Conservation (phyloP, 805 yeast species). For the Myxozyma neglecta region DNA sequence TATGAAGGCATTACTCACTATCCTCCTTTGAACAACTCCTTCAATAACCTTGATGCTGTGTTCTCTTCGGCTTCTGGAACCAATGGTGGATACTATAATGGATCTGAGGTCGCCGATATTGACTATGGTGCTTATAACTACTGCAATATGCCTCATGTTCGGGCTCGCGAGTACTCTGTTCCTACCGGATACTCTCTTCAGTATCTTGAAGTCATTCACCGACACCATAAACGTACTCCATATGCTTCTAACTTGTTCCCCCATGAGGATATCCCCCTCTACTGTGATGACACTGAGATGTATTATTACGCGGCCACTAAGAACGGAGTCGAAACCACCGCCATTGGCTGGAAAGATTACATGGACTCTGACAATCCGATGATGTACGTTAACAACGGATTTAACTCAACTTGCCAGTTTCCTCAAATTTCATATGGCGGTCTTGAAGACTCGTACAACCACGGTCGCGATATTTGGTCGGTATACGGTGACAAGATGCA, state of each 20-base stretch:
- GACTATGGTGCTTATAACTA: constrained; percentile 45
- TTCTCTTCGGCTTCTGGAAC: constrained; percentile 33
- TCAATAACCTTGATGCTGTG: constrained; percentile 12
- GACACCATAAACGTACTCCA: constrained; percentile 49
- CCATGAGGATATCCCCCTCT: constrained; percentile 37
- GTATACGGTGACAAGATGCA: constrained; percentile 44
- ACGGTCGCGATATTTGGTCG: constrained; percentile 44
- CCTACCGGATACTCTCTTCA: constrained; percentile 22
- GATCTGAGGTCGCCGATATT: constrained; percentile 33
- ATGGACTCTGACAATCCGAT: constrained; percentile 39
- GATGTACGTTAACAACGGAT: constrained; percentile 32
- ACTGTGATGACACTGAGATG: constrained; percentile 40
- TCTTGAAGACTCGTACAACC: constrained; percentile 43
- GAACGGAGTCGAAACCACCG: constrained; percentile 23
- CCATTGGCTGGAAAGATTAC: constrained; percentile 33
- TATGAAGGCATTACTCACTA: constrained; percentile 17
- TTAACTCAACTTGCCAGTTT: constrained; percentile 43
- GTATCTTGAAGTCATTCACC: constrained; percentile 47
- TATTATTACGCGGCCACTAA: constrained; percentile 36
- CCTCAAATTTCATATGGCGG: constrained; percentile 48
- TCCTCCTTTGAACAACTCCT: constrained; percentile 11
- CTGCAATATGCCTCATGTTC: constrained; percentile 50
- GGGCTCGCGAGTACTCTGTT: constrained; percentile 38
- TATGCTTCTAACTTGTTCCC: constrained; percentile 43
- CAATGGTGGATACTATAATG: constrained; percentile 36